Conservation (phyloP, 768 basidiomycete genomes). For the Tylopilus sp. region DNA sequence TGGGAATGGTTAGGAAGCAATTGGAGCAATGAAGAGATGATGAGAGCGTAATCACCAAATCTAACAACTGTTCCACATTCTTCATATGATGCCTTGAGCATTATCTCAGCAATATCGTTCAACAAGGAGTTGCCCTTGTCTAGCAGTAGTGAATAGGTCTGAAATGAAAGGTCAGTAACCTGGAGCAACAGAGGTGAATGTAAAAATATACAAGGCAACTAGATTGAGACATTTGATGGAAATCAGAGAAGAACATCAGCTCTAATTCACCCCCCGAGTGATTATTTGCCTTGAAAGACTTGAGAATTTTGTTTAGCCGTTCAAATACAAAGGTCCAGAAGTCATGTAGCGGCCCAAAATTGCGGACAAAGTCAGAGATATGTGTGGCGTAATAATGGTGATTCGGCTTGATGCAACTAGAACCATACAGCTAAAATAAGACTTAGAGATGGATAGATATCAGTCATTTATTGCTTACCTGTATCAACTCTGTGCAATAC, state of each 20-base stretch:
- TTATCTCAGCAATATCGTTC: not conserved
- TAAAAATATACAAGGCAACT: too few species aligned
- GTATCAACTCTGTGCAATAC: not conserved
- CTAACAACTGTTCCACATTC: not conserved
- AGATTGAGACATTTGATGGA: not conserved
- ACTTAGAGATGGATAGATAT: not conserved
- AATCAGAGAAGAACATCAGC: not conserved
- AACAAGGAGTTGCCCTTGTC: too few species aligned
- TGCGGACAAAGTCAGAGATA: not conserved
- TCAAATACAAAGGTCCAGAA: not conserved
- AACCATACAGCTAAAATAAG: not conserved
- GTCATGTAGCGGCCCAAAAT: not conserved
- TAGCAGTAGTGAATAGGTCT: not conserved
- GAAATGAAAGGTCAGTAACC: not conserved
- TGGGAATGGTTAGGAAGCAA: too few species aligned
- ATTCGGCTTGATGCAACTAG: not conserved
- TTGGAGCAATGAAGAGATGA: too few species aligned
- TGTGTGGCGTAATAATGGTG: not conserved
- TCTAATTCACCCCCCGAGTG: not conserved
- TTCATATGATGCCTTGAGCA: not conserved
- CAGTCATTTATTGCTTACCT: not conserved
- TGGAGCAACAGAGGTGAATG: too few species aligned
- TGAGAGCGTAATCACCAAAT: too few species aligned
- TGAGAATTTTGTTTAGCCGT: not conserved
- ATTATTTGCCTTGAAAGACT: not conserved